phyloP scores from a whole-genome alignment of 192 early-diverging fungal species.

The Coemansia sp. region DNA sequence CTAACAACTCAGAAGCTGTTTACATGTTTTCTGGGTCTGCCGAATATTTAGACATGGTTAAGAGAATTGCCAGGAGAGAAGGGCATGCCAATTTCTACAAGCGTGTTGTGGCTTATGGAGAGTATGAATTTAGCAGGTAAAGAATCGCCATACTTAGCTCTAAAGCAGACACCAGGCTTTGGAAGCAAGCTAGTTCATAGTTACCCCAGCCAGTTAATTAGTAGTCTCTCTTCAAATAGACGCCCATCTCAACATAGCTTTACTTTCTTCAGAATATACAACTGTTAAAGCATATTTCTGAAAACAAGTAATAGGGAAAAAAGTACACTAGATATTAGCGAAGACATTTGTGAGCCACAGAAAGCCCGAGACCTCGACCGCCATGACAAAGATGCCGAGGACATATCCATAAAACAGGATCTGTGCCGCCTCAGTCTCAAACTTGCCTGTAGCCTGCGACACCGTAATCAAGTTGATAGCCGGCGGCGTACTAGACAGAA shows the following conservation, averaged over 20 bases:
- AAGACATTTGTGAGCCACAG: conserved; percentile 47
- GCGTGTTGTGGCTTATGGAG: no score
- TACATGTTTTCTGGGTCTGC: no score
- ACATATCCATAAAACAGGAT: conserved; percentile 71
- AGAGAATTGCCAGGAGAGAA: no score
- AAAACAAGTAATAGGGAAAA: background rate
- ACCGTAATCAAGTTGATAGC: conserved; percentile 73
- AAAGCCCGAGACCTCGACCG: conserved; percentile 46
- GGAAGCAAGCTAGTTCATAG: no score
- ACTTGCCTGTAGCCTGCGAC: conserved; percentile 65
- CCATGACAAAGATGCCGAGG: conserved; percentile 46
- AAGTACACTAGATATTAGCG: conserved; percentile 10
- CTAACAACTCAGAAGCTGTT: no score
- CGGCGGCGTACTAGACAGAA: conserved; percentile 64
- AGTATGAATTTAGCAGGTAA: no score
- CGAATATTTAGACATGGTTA: no score
- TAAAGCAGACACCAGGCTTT: no score
- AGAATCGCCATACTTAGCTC: no score
- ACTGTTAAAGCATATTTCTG: background rate
- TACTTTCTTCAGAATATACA: background rate
- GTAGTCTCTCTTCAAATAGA: background rate
- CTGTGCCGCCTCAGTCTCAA: conserved; percentile 64
- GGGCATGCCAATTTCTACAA: no score
- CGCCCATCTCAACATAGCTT: background rate
- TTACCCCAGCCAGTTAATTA: no score